These are phyloP conservation scores for Kodamaea suecica DNA, from an alignment of 1,139 yeast genomes.

Conservation along the genomic window DNA sequence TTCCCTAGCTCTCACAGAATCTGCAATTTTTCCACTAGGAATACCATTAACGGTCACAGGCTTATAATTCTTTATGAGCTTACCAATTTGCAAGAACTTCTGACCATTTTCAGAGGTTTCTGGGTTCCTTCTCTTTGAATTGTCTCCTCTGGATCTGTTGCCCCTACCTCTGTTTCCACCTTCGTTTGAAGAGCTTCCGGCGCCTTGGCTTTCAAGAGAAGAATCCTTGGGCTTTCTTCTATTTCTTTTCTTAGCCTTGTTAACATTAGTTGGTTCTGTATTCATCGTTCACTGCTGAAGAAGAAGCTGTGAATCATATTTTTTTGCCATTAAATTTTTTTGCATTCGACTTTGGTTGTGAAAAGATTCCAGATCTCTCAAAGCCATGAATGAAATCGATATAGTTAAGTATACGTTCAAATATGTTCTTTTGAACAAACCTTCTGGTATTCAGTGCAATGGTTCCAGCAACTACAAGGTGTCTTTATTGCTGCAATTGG, in stretches of 20 bases:
- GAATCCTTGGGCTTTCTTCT: background rate
- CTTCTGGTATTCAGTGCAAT: constrained; percentile 21
- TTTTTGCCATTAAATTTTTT: background rate
- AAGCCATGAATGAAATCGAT: constrained; percentile 1
- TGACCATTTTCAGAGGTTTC: constrained; percentile 6
- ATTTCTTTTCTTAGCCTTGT: background rate
- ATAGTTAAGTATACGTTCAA: constrained; percentile 18
- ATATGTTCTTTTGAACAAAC: constrained; percentile 22
- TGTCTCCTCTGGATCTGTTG: background rate
- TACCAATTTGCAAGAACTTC: constrained; percentile 18
- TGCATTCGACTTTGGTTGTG: background rate
- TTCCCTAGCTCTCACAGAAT: constrained; percentile 6
- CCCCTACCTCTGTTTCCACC: background rate
- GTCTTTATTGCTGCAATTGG: constrained; percentile 17
- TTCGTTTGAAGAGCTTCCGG: background rate
- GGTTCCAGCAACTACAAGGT: constrained; percentile 10
- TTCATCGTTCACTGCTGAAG: constrained; percentile 1
- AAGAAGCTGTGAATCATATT: background rate
- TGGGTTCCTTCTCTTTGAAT: constrained; percentile 3
- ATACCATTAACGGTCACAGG: constrained; percentile 38
- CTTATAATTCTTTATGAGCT: constrained; percentile 24
- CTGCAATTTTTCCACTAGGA: constrained; percentile 15
- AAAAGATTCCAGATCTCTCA: background rate
- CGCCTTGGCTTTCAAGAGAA: background rate
- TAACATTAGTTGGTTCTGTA: background rate